phyloP scores from a whole-genome alignment of 129 eudicot genomes.

The Centrapalus pauciflorus region DNA sequence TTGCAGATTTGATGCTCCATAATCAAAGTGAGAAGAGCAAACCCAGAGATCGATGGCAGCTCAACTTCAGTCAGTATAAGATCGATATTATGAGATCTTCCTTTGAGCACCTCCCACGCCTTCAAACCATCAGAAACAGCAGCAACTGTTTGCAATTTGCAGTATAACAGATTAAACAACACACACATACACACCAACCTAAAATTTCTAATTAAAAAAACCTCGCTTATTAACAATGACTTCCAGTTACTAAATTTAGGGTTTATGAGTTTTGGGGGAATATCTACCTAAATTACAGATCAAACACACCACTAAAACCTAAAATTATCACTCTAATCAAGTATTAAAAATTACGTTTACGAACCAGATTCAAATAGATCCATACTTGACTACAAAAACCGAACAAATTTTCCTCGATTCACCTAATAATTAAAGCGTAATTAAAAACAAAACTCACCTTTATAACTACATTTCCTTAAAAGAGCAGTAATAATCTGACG shows the following conservation, averaged over 20 bases:
- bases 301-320: not conserved
- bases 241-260: constrained; percentile 5
- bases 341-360: too few species aligned
- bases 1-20: constrained; percentile 80
- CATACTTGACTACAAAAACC: not conserved
- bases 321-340: too few species aligned
- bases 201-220: not conserved
- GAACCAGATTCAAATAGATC: too few species aligned
- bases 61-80: constrained; percentile 87
- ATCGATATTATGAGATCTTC: constrained; percentile 53
- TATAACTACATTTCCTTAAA: constrained; percentile 84
- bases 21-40: constrained; percentile 68
- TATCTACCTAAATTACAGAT: not conserved
- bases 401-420: not conserved
- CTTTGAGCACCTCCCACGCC: constrained; percentile 86
- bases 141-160: constrained; percentile 57
- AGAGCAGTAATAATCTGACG: constrained; percentile 86
- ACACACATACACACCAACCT: not conserved
- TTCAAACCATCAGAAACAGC: constrained; percentile 83
- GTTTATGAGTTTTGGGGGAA: not conserved
- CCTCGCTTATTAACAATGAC: not conserved
- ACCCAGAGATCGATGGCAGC: constrained; percentile 84
- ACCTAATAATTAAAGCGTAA: not conserved
- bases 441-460: constrained; percentile 37
- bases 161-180: not conserved